Conservation (phyloP, 371 early-diverging fungal genomes). For the Rhizopus microsporus region DNA sequence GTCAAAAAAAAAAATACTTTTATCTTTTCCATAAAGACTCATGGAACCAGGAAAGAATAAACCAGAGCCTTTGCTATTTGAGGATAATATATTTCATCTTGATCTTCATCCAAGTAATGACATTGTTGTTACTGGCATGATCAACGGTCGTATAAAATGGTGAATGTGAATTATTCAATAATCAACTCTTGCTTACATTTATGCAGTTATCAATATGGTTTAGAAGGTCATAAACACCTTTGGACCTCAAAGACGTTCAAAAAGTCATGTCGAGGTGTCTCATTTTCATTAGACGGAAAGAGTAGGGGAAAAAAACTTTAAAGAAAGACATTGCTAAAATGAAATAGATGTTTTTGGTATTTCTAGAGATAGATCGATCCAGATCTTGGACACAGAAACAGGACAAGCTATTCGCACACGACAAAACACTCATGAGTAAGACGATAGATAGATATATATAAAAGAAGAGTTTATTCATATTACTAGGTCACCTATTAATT, state of each 20-base stretch:
- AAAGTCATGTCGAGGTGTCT: conserved; percentile 79
- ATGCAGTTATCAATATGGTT: conserved; percentile 39
- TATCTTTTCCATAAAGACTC: too few relatives aligned
- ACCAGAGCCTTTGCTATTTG: conserved; percentile 23
- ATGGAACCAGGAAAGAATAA: conserved; percentile 3
- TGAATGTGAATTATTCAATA: background rate
- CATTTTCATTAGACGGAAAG: conserved; percentile 70
- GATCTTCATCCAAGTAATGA: conserved; percentile 69
- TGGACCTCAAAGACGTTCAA: conserved; percentile 66
- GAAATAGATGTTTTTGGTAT: conserved; percentile 63
- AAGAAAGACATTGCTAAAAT: background rate
- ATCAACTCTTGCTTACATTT: conserved; percentile 15
- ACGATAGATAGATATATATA: background rate
- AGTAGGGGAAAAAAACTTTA: conserved; percentile 32
- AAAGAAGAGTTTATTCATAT: background rate
- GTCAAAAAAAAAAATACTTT: too few relatives aligned
- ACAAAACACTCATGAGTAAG: conserved; percentile 77
- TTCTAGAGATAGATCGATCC: conserved; percentile 81
- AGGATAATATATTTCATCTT: conserved; percentile 63
- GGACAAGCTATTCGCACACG: conserved; percentile 62
- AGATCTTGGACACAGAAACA: conserved; percentile 69
- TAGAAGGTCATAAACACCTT: conserved; percentile 51
- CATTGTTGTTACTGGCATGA: conserved; percentile 69
- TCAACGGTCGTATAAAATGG: conserved; percentile 71
- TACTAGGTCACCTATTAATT: conserved; percentile 71